Conservation (phyloP, 495 filamentous ascomycete species). For the Xylaria longipes region DNA sequence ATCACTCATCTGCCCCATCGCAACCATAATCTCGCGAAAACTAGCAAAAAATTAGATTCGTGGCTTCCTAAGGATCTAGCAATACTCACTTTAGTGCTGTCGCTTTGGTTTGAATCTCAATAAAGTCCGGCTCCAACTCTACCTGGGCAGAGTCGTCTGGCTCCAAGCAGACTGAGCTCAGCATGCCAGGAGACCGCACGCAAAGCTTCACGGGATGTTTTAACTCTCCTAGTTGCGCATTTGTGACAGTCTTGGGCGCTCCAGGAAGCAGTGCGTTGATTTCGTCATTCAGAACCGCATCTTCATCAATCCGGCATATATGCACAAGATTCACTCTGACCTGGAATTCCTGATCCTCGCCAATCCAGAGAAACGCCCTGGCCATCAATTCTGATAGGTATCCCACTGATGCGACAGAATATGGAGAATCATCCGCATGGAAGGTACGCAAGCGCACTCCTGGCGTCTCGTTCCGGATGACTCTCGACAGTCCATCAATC, state of each 20-base stretch:
- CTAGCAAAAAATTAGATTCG: too few relatives aligned
- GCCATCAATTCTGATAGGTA: not conserved
- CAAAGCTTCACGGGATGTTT: not conserved
- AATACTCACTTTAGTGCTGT: slow-evolving; percentile 5
- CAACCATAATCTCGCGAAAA: slow-evolving; percentile 55
- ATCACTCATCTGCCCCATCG: slow-evolving; percentile 55
- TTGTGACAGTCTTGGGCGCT: not conserved
- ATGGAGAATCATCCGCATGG: not conserved
- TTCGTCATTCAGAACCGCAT: not conserved
- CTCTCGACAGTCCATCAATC: not conserved
- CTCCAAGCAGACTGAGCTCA: slow-evolving; percentile 5
- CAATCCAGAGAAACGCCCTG: not conserved
- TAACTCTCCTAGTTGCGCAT: not conserved
- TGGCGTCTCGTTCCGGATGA: slow-evolving; percentile 6
- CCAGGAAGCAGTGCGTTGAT: not conserved
- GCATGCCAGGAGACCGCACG: slow-evolving; percentile 8
- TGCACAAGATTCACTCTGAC: not conserved
- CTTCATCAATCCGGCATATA: not conserved
- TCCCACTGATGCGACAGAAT: not conserved
- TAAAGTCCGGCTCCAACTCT: not conserved
- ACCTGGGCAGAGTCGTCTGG: not conserved
- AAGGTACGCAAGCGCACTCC: not conserved
- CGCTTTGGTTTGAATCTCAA: slow-evolving; percentile 16
- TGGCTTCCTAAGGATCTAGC: too few relatives aligned
- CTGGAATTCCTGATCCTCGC: not conserved